These are phyloP conservation scores for Solanum hybrid DNA, from an alignment of 305 asterid species.

Conservation along the genomic window DNA sequence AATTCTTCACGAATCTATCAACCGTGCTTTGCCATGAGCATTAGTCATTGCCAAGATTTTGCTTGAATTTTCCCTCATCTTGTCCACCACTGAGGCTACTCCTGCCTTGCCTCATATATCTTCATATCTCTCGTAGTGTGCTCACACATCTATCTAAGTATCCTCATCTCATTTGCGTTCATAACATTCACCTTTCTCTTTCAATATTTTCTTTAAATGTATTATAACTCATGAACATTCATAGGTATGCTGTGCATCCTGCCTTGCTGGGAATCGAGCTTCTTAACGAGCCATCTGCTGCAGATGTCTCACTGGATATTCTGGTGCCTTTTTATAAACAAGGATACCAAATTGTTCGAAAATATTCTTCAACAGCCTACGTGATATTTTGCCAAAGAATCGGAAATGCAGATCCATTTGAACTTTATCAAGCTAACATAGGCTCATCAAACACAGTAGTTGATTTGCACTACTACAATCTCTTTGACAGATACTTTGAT, in stretches of 20 bases:
- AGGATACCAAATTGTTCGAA: conserved; percentile 56
- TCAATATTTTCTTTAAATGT: background rate
- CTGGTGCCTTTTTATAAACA: conserved; percentile 51
- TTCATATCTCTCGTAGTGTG: background rate
- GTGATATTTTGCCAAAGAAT: conserved; percentile 76
- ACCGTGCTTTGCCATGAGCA: background rate
- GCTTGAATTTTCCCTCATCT: background rate
- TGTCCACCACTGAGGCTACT: background rate
- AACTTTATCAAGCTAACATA: conserved; percentile 56
- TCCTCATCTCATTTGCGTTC: background rate
- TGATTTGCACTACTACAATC: conserved; percentile 72
- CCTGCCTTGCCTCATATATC: background rate
- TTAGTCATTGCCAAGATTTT: background rate
- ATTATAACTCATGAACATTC: background rate
- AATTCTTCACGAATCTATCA: background rate
- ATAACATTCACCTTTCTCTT: background rate
- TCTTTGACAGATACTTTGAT: conserved; percentile 40
- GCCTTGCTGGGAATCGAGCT: conserved; percentile 77
- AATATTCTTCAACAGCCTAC: conserved; percentile 55
- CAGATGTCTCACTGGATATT: conserved; percentile 48
- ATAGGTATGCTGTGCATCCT: conserved; percentile 66
- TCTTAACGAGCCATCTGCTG: conserved; percentile 65
- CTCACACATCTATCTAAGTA: background rate
- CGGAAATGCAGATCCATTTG: conserved; percentile 59
- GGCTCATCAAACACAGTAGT: conserved; percentile 47